Percentiles rank a stretch among this genome's conserved stretches.
Conservation (phyloP, 2,329 filamentous ascomycete species). For the Xylaria sp. region DNA sequence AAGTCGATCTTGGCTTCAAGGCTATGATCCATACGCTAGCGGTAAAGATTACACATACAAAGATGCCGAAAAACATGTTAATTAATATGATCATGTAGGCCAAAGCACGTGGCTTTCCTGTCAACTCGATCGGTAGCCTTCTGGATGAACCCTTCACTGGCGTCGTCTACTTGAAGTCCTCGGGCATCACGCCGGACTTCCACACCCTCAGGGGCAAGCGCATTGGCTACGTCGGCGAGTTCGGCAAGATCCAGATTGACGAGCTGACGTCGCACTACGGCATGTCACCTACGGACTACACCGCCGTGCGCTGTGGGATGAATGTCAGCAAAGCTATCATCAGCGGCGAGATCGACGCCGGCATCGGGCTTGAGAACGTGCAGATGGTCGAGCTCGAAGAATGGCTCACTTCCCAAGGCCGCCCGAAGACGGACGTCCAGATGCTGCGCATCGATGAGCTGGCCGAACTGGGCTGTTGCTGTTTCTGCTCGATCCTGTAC, state of each 20-base stretch:
- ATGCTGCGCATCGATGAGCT: slow-evolving; percentile 86
- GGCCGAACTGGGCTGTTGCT: slow-evolving; percentile 82
- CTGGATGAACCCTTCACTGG: slow-evolving; percentile 85
- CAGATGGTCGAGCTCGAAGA: slow-evolving; percentile 86
- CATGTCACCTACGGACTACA: slow-evolving; percentile 78
- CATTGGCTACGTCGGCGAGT: slow-evolving; percentile 83
- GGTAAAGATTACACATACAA: slow-evolving; percentile 52
- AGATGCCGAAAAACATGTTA: not conserved
- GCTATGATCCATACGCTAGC: slow-evolving; percentile 86
- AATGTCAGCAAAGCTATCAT: slow-evolving; percentile 83
- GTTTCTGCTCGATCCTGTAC: slow-evolving; percentile 84
- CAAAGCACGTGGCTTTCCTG: slow-evolving; percentile 78
- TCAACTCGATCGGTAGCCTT: slow-evolving; percentile 76
- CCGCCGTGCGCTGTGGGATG: slow-evolving; percentile 81
- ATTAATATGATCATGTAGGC: slow-evolving; percentile 57
- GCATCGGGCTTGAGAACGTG: slow-evolving; percentile 81
- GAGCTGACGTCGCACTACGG: slow-evolving; percentile 82
- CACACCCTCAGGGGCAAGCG: slow-evolving; percentile 77
- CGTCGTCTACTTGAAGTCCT: slow-evolving; percentile 78
- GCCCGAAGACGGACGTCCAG: slow-evolving; percentile 73
- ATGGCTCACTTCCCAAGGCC: slow-evolving; percentile 72
- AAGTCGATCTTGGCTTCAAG: slow-evolving; percentile 83
- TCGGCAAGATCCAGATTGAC: slow-evolving; percentile 86
- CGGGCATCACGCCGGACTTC: slow-evolving; percentile 80
- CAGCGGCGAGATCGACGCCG: slow-evolving; percentile 76